Evolutionary conservation across 2,329 filamentous ascomycete species (phyloP).

Genomic region (Curvularia sp.): DNA sequence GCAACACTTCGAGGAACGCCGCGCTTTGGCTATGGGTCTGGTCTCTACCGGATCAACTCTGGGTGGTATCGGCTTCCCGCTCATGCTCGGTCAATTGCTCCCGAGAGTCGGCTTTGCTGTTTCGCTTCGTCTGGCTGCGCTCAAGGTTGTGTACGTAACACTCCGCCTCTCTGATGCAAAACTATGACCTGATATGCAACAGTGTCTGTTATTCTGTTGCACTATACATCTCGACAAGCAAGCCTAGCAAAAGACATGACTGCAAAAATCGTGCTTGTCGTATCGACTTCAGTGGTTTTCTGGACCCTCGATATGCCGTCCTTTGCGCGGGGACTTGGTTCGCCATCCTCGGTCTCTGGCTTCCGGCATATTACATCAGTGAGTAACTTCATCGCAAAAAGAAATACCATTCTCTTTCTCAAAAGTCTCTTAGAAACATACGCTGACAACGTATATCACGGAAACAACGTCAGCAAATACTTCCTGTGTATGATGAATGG

Average conservation of each 20-base stretch:
- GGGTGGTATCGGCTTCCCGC: slow-evolving; percentile 63
- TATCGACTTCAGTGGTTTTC: slow-evolving; percentile 46
- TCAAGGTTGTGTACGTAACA: slow-evolving; percentile 51
- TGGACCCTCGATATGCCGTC: slow-evolving; percentile 43
- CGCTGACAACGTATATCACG: slow-evolving; percentile 60
- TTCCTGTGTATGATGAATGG: slow-evolving; percentile 59
- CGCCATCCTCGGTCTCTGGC: slow-evolving; percentile 41
- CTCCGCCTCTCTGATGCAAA: no score
- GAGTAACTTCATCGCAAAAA: slow-evolving; percentile 27
- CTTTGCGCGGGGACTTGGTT: slow-evolving; percentile 39
- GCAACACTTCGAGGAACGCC: slow-evolving; percentile 55
- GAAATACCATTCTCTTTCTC: slow-evolving; percentile 29
- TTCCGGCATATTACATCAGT: slow-evolving; percentile 47
- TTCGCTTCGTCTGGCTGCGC: slow-evolving; percentile 67
- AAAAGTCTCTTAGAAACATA: slow-evolving; percentile 65
- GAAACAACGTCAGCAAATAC: slow-evolving; percentile 53
- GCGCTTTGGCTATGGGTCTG: slow-evolving; percentile 54
- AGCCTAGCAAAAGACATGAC: slow-evolving; percentile 13
- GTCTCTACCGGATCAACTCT: slow-evolving; percentile 52
- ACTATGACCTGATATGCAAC: slow-evolving; percentile 34
- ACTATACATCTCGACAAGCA: slow-evolving; percentile 42
- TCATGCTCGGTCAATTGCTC: slow-evolving; percentile 63
- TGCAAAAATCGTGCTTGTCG: slow-evolving; percentile 36
- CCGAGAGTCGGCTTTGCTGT: slow-evolving; percentile 66
- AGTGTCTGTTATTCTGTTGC: slow-evolving; percentile 58